phyloP scores from a whole-genome alignment of 2,329 filamentous ascomycete species.

The Alternaria sp. region DNA sequence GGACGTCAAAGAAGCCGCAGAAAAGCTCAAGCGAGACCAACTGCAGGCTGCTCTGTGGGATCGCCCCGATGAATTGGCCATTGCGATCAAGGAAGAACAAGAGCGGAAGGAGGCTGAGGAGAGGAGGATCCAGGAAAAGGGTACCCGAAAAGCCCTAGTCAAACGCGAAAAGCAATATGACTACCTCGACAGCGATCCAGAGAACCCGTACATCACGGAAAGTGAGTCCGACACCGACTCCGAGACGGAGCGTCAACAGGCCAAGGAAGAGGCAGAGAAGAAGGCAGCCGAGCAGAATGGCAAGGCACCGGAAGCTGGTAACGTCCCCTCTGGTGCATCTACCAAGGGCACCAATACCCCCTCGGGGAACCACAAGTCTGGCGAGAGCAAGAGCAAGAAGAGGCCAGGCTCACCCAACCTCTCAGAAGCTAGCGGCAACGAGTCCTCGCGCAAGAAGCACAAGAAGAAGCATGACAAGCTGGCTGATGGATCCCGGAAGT shows the following conservation, averaged over 20 bases:
- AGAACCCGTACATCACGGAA: constrained; percentile 52
- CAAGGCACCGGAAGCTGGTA: constrained; percentile 54
- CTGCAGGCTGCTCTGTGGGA: constrained; percentile 89
- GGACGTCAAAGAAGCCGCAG: constrained; percentile 67
- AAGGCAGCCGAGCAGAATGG: constrained; percentile 57
- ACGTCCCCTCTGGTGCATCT: constrained; percentile 60
- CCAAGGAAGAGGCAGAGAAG: constrained; percentile 60
- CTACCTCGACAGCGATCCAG: constrained; percentile 81
- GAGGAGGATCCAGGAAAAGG: constrained; percentile 74
- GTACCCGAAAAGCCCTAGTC: constrained; percentile 78
- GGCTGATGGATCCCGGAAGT: constrained; percentile 34
- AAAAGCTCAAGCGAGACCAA: constrained; percentile 76
- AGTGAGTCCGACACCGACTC: constrained; percentile 57
- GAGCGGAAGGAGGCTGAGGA: constrained; percentile 72
- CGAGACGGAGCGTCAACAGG: constrained; percentile 68
- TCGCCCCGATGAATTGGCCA: constrained; percentile 55
- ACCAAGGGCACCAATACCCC: constrained; percentile 75
- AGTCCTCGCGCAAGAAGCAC: constrained; percentile 73
- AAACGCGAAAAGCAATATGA: constrained; percentile 87
- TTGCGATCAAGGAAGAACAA: constrained; percentile 71
- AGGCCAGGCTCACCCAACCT: constrained; percentile 83
- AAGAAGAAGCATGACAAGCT: constrained; percentile 49
- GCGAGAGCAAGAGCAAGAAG: constrained; percentile 69
- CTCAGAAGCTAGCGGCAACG: constrained; percentile 91
- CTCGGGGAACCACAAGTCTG: constrained; percentile 60